Conservation (phyloP, 495 filamentous ascomycete species). For the Penicillium steckii region DNA sequence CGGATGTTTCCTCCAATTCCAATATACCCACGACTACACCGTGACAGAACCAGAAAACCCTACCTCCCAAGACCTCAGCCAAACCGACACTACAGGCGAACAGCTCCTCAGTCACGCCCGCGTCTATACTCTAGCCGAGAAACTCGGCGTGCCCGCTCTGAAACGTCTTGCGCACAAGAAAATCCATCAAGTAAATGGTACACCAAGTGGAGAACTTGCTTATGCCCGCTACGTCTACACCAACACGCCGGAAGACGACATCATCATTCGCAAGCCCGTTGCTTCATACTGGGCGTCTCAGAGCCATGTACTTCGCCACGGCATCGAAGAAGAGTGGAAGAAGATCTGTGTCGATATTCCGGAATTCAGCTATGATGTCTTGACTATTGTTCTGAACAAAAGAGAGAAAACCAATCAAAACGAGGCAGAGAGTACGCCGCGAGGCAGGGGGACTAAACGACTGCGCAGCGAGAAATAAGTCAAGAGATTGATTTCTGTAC, state of each 20-base stretch:
- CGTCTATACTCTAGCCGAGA: slow-evolving; percentile 86
- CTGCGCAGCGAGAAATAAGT: slow-evolving; percentile 27
- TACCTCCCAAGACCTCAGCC: background rate
- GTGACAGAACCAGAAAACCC: slow-evolving; percentile 55
- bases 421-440: slow-evolving; percentile 29
- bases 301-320: slow-evolving; percentile 75
- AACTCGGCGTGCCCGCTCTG: slow-evolving; percentile 67
- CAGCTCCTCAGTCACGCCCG: slow-evolving; percentile 83
- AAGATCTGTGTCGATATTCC: slow-evolving; percentile 83
- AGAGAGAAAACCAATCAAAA: slow-evolving; percentile 53
- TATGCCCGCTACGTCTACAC: slow-evolving; percentile 91
- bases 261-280: slow-evolving; percentile 73
- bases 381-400: slow-evolving; percentile 64
- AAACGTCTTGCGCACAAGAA: slow-evolving; percentile 79
- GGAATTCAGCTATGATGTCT: slow-evolving; percentile 89
- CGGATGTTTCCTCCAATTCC: slow-evolving; percentile 84
- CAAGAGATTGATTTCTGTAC: background rate
- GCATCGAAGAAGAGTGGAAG: slow-evolving; percentile 80
- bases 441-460: slow-evolving; percentile 34
- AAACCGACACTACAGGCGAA: slow-evolving; percentile 66
- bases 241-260: slow-evolving; percentile 67
- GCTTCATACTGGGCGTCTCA: slow-evolving; percentile 88
- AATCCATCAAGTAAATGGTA: slow-evolving; percentile 84
- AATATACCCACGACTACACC: slow-evolving; percentile 91
- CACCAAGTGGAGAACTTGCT: slow-evolving; percentile 80